These are phyloP conservation scores for Sisymbrium irio DNA, from an alignment of 345 rosid genomes.

Conservation along the genomic window DNA sequence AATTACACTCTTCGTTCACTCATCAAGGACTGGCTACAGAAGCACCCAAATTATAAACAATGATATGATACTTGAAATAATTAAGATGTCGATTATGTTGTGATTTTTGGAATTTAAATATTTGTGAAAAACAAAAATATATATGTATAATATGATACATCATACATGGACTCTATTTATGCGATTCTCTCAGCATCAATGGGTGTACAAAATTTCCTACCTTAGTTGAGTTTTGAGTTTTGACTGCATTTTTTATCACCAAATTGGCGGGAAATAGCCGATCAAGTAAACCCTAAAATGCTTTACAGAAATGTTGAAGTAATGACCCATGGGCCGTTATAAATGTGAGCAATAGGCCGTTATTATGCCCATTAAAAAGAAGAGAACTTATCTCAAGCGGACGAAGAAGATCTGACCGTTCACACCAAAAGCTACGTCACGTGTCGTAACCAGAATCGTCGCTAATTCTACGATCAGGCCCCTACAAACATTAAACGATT, in stretches of 20 bases:
- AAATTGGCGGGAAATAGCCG: not conserved
- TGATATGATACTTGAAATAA: not conserved
- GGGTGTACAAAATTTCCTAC: not conserved
- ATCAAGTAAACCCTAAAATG: not conserved
- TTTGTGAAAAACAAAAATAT: not conserved
- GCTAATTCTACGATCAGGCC: not conserved
- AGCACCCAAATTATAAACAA: conserved; percentile 5
- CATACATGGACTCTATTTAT: not conserved
- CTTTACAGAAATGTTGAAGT: not conserved
- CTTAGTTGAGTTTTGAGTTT: not conserved
- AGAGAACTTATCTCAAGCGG: not conserved
- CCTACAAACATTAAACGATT: not conserved
- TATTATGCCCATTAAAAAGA: not conserved
- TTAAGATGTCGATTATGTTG: not conserved
- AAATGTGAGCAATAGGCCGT: not conserved
- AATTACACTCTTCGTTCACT: conserved; percentile 59
- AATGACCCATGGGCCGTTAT: not conserved
- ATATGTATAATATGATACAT: not conserved
- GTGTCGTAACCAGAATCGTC: not conserved
- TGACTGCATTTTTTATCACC: not conserved
- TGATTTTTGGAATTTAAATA: not conserved
- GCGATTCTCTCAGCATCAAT: not conserved
- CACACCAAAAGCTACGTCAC: not conserved
- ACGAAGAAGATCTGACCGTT: conserved; percentile 7
- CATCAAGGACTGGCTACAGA: conserved; percentile 55